Base-by-base conservation (phyloP, 1,284 basidiomycete genomes). In the Marasmius tenuissimus region DNA sequence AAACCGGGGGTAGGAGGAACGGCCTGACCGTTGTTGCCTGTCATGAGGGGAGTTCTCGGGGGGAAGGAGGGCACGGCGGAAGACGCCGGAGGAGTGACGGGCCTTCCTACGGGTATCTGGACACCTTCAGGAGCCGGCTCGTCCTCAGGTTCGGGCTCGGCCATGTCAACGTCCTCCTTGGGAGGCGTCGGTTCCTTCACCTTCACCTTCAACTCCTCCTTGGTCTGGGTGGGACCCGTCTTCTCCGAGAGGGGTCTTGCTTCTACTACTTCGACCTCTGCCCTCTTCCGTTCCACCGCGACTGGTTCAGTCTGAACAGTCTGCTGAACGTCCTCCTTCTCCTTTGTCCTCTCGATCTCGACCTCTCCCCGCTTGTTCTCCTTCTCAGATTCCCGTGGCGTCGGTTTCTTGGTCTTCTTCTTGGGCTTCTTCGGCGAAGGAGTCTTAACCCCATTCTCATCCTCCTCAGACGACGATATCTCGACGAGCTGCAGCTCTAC, bases 101-200 rank as follows among this genome's bases (percentile, higher is more conserved):
- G 16, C 47, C 60, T 38, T 47, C 47, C 42, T 50, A 39, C 58
- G 56, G 35, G 61, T 52, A 51, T 39, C 22, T 67, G 60, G 63
- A 18, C 58, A 22, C 48, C 54, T 42, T 37, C 34, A 18, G 11
- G 63, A 63, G 18, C 22, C 27, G 9, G 4, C 49, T 38, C 57
- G 34, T 62, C 64, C 54, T 68, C 67, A 9, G 62, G 65, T 22
- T 68, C 67, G 9, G 62, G 65, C 20, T 58, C 64, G 27, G 64
- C 63, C 70, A 71, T 73, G 57, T 74, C 68, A 18, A 70, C 61
- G 42, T 74, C 72, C 34, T 68, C 63, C 18, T 67, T 55, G 22
- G 33, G 39, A 9, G 52, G 7, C 9, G 7, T 45, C 22, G 14
- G 12, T 45, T 48, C 52, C 20, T 58, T n/a, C 18, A 14, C 52